Evolutionary conservation across 2,329 filamentous ascomycete species (phyloP).

Genomic region (Epichloe sibirici): DNA sequence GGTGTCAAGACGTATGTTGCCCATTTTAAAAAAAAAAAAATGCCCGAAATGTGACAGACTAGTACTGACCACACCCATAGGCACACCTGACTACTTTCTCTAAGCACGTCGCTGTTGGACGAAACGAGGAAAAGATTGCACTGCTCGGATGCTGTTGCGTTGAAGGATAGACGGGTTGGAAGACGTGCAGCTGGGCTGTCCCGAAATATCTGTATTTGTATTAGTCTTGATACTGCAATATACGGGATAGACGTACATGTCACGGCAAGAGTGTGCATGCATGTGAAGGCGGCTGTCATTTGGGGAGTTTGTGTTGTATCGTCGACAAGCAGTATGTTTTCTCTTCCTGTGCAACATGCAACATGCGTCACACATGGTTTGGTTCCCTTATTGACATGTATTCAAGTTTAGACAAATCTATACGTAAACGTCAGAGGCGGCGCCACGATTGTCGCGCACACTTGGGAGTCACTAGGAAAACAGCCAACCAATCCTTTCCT

Average conservation of each 20-base stretch:
- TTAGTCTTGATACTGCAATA: slow-evolving; percentile 12
- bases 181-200: slow-evolving; percentile 9
- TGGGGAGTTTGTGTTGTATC: too few species aligned
- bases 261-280: slow-evolving; percentile 6
- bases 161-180: slow-evolving; percentile 11
- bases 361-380: too few species aligned
- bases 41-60: neutral
- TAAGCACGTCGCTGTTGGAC: slow-evolving; percentile 29
- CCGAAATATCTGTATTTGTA: slow-evolving; percentile 17
- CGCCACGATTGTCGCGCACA: too few species aligned
- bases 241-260: slow-evolving; percentile 8
- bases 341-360: too few species aligned
- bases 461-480: too few species aligned
- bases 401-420: too few species aligned
- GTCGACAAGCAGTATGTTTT: too few species aligned
- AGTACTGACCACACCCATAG: too few species aligned
- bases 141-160: slow-evolving; percentile 8
- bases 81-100: slow-evolving; percentile 74
- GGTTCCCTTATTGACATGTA: too few species aligned
- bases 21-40: too few species aligned
- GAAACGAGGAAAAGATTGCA: slow-evolving; percentile 2
- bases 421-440: too few species aligned
- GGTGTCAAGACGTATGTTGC: slow-evolving; percentile 73
- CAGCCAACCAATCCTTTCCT: too few species aligned
- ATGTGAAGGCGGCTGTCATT: slow-evolving; percentile 1